A percentile compares a stretch with the other conserved stretches of the same genome.
Evolutionary conservation across 176 grass and related monocot species (phyloP).

Genomic region (Oryza meyeriana): DNA sequence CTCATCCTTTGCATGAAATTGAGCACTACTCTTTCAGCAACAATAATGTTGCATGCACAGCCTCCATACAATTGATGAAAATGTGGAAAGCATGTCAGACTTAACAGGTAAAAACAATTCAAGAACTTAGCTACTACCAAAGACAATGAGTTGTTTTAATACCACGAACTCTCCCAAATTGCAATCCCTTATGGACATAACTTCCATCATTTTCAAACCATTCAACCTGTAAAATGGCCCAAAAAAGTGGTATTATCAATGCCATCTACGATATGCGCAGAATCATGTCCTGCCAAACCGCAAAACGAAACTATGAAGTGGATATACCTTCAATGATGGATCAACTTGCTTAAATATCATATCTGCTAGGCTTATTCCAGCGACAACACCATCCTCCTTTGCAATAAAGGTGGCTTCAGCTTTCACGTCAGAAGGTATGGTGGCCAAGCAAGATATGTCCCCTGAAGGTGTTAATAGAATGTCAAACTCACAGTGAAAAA

Average conservation of each 20-base stretch:
- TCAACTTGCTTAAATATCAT: slow-evolving; percentile 95
- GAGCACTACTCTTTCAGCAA: slow-evolving; percentile 91
- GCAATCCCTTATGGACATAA: slow-evolving; percentile 63
- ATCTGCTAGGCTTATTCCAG: slow-evolving; percentile 84
- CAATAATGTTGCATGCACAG: slow-evolving; percentile 75
- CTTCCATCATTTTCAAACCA: slow-evolving; percentile 83
- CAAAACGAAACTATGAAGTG: not conserved
- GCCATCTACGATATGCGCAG: not conserved
- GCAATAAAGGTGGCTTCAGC: slow-evolving; percentile 94
- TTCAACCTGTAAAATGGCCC: slow-evolving; percentile 53
- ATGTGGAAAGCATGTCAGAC: not conserved
- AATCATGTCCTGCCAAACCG: slow-evolving; percentile 13
- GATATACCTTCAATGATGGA: slow-evolving; percentile 65
- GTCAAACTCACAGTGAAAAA: not conserved
- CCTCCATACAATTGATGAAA: slow-evolving; percentile 45
- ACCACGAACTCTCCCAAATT: slow-evolving; percentile 97
- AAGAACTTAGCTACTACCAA: not conserved
- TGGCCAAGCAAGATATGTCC: slow-evolving; percentile 92
- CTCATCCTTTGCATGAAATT: slow-evolving; percentile 99
- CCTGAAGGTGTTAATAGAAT: slow-evolving; percentile 43
- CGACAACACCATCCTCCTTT: slow-evolving; percentile 78
- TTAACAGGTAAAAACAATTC: not conserved
- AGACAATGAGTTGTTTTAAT: not conserved
- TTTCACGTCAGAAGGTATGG: slow-evolving; percentile 70
- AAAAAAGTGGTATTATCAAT: not conserved